A percentile compares a stretch with the other conserved stretches of the same genome.
Conservation (phyloP, 2,329 filamentous ascomycete genomes). For the Clonostachys chloroleuca region DNA sequence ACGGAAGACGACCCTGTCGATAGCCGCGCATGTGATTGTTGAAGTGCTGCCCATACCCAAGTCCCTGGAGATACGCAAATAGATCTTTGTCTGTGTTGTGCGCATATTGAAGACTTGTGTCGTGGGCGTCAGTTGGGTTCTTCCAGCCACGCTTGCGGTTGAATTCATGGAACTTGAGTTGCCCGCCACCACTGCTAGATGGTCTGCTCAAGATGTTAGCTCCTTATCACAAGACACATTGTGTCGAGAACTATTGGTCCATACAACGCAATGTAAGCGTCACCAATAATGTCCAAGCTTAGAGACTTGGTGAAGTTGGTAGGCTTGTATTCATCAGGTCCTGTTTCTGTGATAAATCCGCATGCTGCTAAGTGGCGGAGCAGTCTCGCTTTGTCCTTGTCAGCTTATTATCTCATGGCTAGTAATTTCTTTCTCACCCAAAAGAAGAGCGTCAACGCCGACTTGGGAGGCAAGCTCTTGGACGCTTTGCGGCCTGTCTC, state of each 20-base stretch:
- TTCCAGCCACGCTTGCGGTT: conserved; percentile 10
- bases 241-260: too few species aligned
- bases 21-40: conserved; percentile 24
- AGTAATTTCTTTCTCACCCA: conserved; percentile 11
- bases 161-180: conserved; percentile 13
- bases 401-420: not conserved
- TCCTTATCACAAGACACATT: too few species aligned
- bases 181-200: not conserved
- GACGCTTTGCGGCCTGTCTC: conserved; percentile 18
- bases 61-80: conserved; percentile 15
- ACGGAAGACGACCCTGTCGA: conserved; percentile 1
- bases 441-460: conserved; percentile 15
- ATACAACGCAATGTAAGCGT: conserved; percentile 16
- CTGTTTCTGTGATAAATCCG: conserved; percentile 24
- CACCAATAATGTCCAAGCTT: conserved; percentile 17
- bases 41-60: conserved; percentile 23
- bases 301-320: conserved; percentile 25
- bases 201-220: conserved; percentile 6
- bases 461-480: conserved; percentile 17
- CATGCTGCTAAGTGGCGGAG: conserved; percentile 27
- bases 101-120: conserved; percentile 19
- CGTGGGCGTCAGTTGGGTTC: conserved; percentile 10
- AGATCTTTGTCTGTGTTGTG: conserved; percentile 22
- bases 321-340: conserved; percentile 21
- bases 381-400: conserved; percentile 10